Evolutionary conservation across 371 early-diverging fungal species (phyloP).

Genomic region (Syncephalastrum sp.): DNA sequence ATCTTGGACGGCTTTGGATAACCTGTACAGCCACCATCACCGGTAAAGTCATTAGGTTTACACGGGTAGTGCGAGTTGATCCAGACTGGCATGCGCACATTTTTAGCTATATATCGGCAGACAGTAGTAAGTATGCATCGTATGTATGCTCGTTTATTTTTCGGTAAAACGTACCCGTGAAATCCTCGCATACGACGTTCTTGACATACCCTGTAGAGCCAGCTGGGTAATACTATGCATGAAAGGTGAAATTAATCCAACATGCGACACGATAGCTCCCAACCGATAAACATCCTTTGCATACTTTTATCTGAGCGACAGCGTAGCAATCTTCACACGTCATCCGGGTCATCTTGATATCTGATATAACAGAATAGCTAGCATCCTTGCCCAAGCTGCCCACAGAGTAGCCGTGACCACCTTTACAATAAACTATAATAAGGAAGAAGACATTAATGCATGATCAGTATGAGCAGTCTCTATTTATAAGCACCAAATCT

Average conservation of each 20-base stretch:
- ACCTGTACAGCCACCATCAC: conserved; percentile 11
- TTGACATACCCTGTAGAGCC: conserved; percentile 10
- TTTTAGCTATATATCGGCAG: not conserved
- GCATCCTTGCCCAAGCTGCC: conserved; percentile 15
- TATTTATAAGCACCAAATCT: no score
- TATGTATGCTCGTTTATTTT: not conserved
- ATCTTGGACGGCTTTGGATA: conserved; percentile 14
- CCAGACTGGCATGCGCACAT: conserved; percentile 12
- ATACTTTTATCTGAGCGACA: conserved; percentile 14
- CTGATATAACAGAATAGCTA: conserved; percentile 5
- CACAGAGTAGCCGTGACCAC: conserved; percentile 14
- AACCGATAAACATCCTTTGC: not conserved
- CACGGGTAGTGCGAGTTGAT: conserved; percentile 15
- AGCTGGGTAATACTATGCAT: conserved; percentile 7
- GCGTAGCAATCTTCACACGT: conserved; percentile 15
- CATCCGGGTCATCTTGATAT: conserved; percentile 12
- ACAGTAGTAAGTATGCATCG: not conserved
- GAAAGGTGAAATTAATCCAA: not conserved
- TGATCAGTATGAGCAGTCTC: no score
- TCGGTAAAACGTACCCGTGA: conserved; percentile 2
- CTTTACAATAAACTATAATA: conserved; percentile 11
- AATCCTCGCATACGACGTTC: conserved; percentile 5
- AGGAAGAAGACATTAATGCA: not conserved
- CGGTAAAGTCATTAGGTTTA: conserved; percentile 5
- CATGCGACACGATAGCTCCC: no score